phyloP scores from a whole-genome alignment of 306 rosid genomes.

The Albizia julibrissin region DNA sequence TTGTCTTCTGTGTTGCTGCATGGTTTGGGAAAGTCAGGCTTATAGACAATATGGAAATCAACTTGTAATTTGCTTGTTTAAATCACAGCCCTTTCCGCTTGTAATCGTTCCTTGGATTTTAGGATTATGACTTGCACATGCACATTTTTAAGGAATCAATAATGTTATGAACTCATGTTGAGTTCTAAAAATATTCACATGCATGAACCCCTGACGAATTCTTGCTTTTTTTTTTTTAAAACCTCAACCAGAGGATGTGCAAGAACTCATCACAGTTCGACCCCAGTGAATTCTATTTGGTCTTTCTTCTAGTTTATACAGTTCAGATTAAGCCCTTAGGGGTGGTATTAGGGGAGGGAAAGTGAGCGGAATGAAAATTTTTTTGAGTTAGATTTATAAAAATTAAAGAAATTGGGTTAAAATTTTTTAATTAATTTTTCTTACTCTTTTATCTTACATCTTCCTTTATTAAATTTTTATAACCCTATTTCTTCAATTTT shows the following conservation, averaged over 20 bases:
- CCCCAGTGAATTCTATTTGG: neutral
- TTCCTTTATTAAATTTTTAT: too few species aligned
- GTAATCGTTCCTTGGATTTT: neutral
- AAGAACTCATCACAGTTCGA: neutral
- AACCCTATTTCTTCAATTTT: too few species aligned
- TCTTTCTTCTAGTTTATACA: neutral
- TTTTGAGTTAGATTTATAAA: too few species aligned
- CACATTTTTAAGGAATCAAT: neutral
- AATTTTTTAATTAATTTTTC: too few species aligned
- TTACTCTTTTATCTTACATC: too few species aligned
- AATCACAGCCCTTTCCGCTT: neutral
- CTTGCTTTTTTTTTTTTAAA: neutral
- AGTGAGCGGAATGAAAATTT: too few species aligned
- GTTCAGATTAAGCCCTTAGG: neutral
- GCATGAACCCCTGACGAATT: neutral
- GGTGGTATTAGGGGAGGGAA: too few species aligned
- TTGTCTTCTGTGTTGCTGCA: slow-evolving; percentile 82
- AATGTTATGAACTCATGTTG: neutral
- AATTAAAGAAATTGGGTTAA: too few species aligned
- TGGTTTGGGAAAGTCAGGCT: slow-evolving; percentile 85
- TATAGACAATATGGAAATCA: slow-evolving; percentile 83
- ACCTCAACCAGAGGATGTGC: neutral
- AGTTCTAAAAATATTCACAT: neutral
- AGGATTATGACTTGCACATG: neutral
- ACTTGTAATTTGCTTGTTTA: slow-evolving; percentile 32